Evolutionary conservation across 2,329 filamentous ascomycete genomes (phyloP).

Genomic region (Aspergillus quadrilineatus): DNA sequence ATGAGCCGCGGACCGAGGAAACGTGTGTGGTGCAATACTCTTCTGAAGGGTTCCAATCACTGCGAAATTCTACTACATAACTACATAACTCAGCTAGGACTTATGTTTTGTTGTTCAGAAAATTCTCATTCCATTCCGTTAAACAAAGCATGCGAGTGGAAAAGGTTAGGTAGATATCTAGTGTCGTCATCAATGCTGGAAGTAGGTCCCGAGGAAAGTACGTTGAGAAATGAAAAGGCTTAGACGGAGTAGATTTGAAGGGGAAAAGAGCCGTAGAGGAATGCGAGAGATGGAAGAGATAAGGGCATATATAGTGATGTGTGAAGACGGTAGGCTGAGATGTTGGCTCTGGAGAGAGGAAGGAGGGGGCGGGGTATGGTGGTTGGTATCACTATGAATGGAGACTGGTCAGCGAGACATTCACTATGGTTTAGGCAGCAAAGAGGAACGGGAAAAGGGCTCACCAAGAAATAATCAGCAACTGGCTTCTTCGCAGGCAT

Average conservation of each 20-base stretch:
- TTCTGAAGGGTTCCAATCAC: too few relatives aligned
- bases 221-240: background rate
- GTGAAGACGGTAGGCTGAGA: background rate
- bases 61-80: background rate
- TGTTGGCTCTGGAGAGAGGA: background rate
- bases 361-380: background rate
- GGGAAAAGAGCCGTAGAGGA: slow-evolving; percentile 1
- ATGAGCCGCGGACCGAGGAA: too few relatives aligned
- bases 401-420: background rate
- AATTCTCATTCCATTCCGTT: slow-evolving; percentile 51
- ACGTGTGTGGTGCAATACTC: too few relatives aligned
- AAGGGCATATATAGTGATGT: background rate
- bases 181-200: background rate
- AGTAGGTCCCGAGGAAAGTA: slow-evolving; percentile 12
- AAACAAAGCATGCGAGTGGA: background rate
- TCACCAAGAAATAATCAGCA: slow-evolving; percentile 85
- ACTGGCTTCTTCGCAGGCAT: slow-evolving; percentile 99
- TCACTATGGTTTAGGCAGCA: background rate
- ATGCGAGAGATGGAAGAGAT: background rate
- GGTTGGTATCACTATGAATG: slow-evolving; percentile 9
- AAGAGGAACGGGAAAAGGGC: slow-evolving; percentile 9
- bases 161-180: slow-evolving; percentile 1
- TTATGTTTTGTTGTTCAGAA: slow-evolving; percentile 58
- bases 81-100: too few relatives aligned
- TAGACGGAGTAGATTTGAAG: background rate